Evolutionary conservation across 176 grass and related monocot genomes (phyloP).

Genomic region (Melocanna baccifera): DNA sequence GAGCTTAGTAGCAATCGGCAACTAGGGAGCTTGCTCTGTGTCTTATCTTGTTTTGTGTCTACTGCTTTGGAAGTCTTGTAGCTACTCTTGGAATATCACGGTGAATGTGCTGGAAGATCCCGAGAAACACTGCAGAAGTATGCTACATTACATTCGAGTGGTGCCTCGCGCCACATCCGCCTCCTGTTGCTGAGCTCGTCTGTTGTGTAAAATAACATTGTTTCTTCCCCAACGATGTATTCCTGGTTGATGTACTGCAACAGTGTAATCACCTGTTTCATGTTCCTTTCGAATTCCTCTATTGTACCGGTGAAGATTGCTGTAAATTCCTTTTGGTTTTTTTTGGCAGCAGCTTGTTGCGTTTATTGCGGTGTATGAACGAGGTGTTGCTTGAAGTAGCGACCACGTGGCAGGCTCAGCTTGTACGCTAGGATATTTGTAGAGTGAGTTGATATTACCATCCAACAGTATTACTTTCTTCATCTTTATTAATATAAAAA

Average conservation of each 20-base stretch:
- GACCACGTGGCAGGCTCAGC: background rate
- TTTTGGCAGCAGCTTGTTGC: background rate
- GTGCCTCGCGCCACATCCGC: background rate
- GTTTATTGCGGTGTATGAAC: background rate
- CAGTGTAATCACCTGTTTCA: background rate
- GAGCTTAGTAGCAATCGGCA: background rate
- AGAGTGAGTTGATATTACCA: background rate
- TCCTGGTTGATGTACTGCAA: background rate
- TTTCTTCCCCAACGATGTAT: background rate
- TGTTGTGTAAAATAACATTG: background rate
- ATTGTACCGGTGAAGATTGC: background rate
- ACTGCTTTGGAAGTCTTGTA: conserved; percentile 34
- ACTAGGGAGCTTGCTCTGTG: background rate
- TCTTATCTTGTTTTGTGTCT: background rate
- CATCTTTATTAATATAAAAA: too few relatives aligned
- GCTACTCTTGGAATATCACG: background rate
- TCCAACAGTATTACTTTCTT: background rate
- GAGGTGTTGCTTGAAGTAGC: background rate
- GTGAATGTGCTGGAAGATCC: conserved; percentile 1
- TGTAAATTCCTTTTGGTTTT: background rate
- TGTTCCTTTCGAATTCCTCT: background rate
- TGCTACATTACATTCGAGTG: background rate
- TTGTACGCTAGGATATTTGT: background rate
- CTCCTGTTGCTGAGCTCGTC: background rate
- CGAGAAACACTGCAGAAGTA: background rate